Evolutionary conservation across 768 basidiomycete genomes (phyloP), one percentile per base, ranked within the genome.

Genomic region (Macrolepiota dolichaula): DNA sequence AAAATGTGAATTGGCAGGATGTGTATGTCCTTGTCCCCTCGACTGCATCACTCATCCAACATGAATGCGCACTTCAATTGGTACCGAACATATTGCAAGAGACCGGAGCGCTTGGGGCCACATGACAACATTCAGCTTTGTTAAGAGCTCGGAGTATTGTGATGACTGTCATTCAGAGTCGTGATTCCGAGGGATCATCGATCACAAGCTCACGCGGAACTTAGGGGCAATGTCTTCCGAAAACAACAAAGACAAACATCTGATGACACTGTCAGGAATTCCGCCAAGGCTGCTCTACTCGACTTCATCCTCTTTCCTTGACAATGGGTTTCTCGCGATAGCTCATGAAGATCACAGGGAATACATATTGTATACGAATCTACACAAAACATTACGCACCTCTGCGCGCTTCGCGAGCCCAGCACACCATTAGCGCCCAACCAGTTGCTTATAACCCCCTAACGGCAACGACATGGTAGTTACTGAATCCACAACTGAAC

Each of bases 401-500:
- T 1, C n/a, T 17, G 5, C 42, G 19, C 29, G 3, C 19, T 44
- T 19, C 42, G 9, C 42, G 13, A 44, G 11, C 37, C 15, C 35
- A 5, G 19, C 53, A 36, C 53, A 55, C 25, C 24, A 55, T 32
- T 32, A n/a, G 40, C 37, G 25, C 53, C 37, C 17, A 42, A 54
- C 25, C 29, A 27, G 19, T 32, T 27, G 6, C 27, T 13, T 52
- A 52, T 52, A 52, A n/a, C n/a, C 51, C 51, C 38, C 27, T 25
- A 22, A 37, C 52, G 11, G 19, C 52, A 36, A 9, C n/a, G 27
- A 38, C 22, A 52, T 49, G 35, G 49, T 63, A 52, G 54, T 52
- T 4, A 64, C 60, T 40, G 60, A 64, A 51, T 69, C 79, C 15
- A 82, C 81, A 0, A 76, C 79, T 2, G 79, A 86, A 69, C 72